Conservation (phyloP, 1,284 basidiomycete species). For the Moesziomyces antarcticus region DNA sequence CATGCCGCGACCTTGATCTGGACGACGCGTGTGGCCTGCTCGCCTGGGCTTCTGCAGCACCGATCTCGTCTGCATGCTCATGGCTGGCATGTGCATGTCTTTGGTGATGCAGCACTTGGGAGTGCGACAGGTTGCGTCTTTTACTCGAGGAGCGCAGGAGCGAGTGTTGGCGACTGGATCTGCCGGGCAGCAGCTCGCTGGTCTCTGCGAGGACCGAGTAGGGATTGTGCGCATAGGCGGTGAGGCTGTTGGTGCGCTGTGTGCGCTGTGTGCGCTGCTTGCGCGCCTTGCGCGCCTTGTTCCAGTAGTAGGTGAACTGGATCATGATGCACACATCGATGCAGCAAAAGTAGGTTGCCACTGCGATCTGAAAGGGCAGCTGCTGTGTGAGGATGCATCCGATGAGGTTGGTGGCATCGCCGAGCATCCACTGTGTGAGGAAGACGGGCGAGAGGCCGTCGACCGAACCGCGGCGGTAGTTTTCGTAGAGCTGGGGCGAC, state of each 20-base stretch:
- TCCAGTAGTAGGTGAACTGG: constrained; percentile 55
- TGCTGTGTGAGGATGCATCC: constrained; percentile 63
- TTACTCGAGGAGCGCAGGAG: constrained; percentile 20
- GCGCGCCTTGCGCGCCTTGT: constrained; percentile 22
- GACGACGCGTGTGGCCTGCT: constrained; percentile 6
- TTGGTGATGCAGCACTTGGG: constrained; percentile 11
- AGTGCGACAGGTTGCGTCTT: constrained; percentile 18
- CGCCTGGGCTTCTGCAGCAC: not conserved
- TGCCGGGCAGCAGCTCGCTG: constrained; percentile 27
- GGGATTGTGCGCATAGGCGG: constrained; percentile 22
- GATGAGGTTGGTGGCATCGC: constrained; percentile 64
- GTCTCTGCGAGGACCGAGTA: constrained; percentile 40
- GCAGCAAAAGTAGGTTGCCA: constrained; percentile 62
- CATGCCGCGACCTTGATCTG: constrained; percentile 24
- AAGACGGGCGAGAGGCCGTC: constrained; percentile 64
- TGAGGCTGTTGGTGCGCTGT: constrained; percentile 19
- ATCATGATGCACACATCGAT: constrained; percentile 54
- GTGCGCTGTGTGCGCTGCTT: constrained; percentile 5
- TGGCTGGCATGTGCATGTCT: constrained; percentile 3
- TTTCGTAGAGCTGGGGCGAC: constrained; percentile 64
- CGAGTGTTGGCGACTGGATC: constrained; percentile 18
- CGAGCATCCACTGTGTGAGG: constrained; percentile 66
- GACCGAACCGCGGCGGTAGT: constrained; percentile 57
- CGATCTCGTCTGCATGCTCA: constrained; percentile 9
- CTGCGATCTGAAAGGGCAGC: constrained; percentile 62